Evolutionary conservation across 2,329 filamentous ascomycete genomes (phyloP).

Genomic region (Passalora sequoiae): DNA sequence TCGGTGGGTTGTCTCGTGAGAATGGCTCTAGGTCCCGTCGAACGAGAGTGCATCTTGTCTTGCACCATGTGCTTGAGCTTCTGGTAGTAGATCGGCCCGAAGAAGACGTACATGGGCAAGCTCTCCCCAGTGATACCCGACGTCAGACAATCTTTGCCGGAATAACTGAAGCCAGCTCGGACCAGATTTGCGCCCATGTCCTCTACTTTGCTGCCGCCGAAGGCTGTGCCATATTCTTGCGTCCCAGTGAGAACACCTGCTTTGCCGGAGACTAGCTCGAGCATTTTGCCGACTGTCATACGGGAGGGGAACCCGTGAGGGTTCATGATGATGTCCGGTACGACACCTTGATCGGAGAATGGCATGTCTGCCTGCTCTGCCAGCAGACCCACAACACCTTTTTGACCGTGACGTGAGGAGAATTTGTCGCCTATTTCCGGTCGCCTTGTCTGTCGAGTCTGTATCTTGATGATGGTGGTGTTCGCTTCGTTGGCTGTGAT

Average conservation of each 20-base stretch:
- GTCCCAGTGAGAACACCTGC: conserved; percentile 80
- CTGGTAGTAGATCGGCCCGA: conserved; percentile 98
- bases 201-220: conserved; percentile 76
- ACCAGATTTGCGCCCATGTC: conserved; percentile 84
- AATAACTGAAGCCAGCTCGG: conserved; percentile 87
- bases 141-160: conserved; percentile 95
- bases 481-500: conserved; percentile 84
- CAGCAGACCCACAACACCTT: conserved; percentile 95
- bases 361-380: conserved; percentile 96
- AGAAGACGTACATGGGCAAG: conserved; percentile 94
- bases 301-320: conserved; percentile 98
- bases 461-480: conserved; percentile 81
- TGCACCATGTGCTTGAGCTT: conserved; percentile 99
- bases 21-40: conserved; percentile 83
- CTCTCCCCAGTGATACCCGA: conserved; percentile 92
- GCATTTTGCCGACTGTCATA: conserved; percentile 98
- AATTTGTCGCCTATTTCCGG: conserved; percentile 98
- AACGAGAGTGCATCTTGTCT: conserved; percentile 97
- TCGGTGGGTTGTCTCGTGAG: conserved; percentile 94
- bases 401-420: conserved; percentile 95
- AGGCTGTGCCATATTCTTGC: conserved; percentile 84
- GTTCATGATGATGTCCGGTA: conserved; percentile 99
- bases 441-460: conserved; percentile 89
- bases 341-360: conserved; percentile 83
- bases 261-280: conserved; percentile 92